Conservation (phyloP, 139 green algal species). For the Chlamydomonas urium region DNA sequence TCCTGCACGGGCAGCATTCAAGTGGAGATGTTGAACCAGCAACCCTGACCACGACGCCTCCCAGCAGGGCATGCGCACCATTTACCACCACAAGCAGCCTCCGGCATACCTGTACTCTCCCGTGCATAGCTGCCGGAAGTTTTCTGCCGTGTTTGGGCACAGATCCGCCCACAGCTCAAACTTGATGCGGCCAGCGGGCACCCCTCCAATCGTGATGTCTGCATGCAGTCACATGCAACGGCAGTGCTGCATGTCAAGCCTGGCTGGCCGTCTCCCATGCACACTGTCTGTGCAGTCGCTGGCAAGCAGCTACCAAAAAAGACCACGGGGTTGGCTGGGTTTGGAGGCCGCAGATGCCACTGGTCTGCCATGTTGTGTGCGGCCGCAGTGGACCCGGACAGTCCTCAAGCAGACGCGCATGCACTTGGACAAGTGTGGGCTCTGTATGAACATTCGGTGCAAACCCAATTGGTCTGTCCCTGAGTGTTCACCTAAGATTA, state of each 20-base stretch:
- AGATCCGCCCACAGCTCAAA: slow-evolving; percentile 93
- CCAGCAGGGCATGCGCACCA: not conserved
- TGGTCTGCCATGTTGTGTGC: too few species aligned
- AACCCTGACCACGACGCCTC: not conserved
- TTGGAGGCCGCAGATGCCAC: slow-evolving; percentile 75
- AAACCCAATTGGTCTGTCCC: too few species aligned
- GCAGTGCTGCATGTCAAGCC: not conserved
- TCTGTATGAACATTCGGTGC: too few species aligned
- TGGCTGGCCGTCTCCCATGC: not conserved
- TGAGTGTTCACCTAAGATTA: too few species aligned
- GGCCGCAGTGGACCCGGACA: too few species aligned
- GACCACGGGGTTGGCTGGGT: slow-evolving; percentile 80
- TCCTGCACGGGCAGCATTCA: not conserved
- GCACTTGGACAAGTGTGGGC: too few species aligned
- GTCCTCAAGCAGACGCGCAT: too few species aligned
- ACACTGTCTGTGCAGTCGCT: not conserved
- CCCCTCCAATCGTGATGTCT: slow-evolving; percentile 85
- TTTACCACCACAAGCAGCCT: too few species aligned
- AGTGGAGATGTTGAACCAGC: not conserved
- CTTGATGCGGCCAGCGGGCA: slow-evolving; percentile 72
- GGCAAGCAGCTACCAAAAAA: slow-evolving; percentile 75
- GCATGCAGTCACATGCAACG: not conserved
- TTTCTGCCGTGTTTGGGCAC: slow-evolving; percentile 80
- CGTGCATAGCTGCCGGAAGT: slow-evolving; percentile 90
- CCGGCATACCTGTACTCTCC: slow-evolving; percentile 75